A percentile compares a stretch with the other conserved stretches of the same genome.
These are phyloP conservation scores for Haplographium delicatum DNA, from an alignment of 495 filamentous ascomycete species.

Conservation along the genomic window DNA sequence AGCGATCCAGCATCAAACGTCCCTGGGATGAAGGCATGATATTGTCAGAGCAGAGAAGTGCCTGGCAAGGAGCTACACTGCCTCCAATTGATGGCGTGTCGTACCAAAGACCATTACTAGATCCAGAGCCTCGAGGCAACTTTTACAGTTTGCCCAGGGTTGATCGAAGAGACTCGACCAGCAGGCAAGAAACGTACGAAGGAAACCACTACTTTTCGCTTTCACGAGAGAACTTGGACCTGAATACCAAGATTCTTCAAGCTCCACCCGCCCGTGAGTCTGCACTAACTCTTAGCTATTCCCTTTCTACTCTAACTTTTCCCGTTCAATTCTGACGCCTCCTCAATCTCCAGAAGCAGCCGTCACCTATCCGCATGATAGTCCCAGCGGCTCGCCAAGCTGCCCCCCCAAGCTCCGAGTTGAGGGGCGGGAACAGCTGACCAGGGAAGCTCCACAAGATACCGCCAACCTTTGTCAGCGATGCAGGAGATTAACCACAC, in stretches of 20 bases:
- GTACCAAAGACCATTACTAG: not conserved
- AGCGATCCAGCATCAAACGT: slow-evolving; percentile 19
- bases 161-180: slow-evolving; percentile 3
- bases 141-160: slow-evolving; percentile 1
- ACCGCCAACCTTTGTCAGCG: slow-evolving; percentile 12
- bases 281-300: not conserved
- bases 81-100: slow-evolving; percentile 19
- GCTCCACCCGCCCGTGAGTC: slow-evolving; percentile 10
- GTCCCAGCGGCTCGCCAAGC: not conserved
- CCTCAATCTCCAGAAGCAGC: too few relatives aligned
- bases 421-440: slow-evolving; percentile 9
- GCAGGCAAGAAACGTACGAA: slow-evolving; percentile 18
- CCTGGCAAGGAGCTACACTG: slow-evolving; percentile 8
- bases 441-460: slow-evolving; percentile 13
- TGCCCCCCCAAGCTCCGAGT: not conserved
- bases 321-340: too few relatives aligned
- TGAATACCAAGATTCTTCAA: slow-evolving; percentile 11
- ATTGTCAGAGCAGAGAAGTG: not conserved
- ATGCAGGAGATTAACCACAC: slow-evolving; percentile 18
- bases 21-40: slow-evolving; percentile 22
- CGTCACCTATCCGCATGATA: not conserved
- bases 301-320: too few relatives aligned
- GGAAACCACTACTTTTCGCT: slow-evolving; percentile 15
- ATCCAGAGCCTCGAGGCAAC: not conserved
- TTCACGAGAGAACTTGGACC: slow-evolving; percentile 5